These are phyloP conservation scores for Cladosporium oxysporum DNA, from an alignment of 2,329 filamentous ascomycete species.

Conservation along the genomic window DNA sequence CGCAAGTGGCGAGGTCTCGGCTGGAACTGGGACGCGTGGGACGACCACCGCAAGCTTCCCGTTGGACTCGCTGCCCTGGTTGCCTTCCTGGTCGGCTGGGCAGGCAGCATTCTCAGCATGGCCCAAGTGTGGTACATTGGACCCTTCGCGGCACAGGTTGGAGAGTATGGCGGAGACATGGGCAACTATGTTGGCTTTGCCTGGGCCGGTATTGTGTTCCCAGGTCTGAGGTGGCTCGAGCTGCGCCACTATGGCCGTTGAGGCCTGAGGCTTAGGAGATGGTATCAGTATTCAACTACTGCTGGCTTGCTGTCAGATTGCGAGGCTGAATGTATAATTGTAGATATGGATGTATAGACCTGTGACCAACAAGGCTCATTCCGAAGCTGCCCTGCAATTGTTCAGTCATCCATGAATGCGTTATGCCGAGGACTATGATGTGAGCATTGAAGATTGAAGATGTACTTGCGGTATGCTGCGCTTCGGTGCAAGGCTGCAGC, in stretches of 20 bases:
- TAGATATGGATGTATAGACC: not conserved
- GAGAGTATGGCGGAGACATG: constrained; percentile 61
- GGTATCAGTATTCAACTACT: constrained; percentile 8
- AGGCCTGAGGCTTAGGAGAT: not conserved
- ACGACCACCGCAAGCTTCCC: constrained; percentile 60
- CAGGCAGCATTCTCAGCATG: constrained; percentile 66
- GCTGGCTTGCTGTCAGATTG: not conserved
- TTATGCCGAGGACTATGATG: too few relatives aligned
- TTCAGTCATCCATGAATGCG: too few relatives aligned
- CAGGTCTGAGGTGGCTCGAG: constrained; percentile 55
- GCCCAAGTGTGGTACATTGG: constrained; percentile 70
- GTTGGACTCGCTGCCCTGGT: constrained; percentile 62
- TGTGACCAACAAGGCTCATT: not conserved
- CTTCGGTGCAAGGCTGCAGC: too few relatives aligned
- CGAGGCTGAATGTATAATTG: not conserved
- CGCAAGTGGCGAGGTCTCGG: constrained; percentile 47
- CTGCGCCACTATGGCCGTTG: constrained; percentile 52
- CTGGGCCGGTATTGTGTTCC: constrained; percentile 60
- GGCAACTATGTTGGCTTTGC: constrained; percentile 62
- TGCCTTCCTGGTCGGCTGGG: constrained; percentile 66
- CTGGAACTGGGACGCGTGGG: constrained; percentile 65
- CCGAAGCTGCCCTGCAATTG: not conserved
- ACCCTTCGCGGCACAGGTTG: constrained; percentile 59
- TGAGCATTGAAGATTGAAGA: too few relatives aligned
- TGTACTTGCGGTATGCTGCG: too few relatives aligned